phyloP scores from a whole-genome alignment of 345 rosid species.

The Eucalyptus paniculata region DNA sequence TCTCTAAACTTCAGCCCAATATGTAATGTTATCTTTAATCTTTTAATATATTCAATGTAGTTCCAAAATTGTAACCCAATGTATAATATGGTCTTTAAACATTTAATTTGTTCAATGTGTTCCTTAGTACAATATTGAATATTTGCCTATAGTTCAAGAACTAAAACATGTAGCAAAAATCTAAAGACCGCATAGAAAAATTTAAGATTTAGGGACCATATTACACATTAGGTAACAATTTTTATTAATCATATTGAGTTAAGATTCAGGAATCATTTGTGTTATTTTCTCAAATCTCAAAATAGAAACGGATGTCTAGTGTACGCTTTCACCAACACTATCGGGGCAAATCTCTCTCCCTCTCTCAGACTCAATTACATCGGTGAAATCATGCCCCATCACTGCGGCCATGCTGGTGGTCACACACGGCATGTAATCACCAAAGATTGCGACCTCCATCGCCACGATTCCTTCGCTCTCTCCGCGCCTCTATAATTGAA shows the following conservation, averaged over 20 bases:
- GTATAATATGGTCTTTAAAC: accelerated
- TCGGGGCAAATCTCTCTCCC: not conserved
- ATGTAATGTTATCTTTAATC: not conserved
- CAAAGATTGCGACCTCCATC: not conserved
- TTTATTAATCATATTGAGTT: accelerated
- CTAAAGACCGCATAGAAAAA: accelerated
- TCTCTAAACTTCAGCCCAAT: accelerated
- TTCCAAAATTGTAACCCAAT: accelerated
- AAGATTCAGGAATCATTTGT: accelerated
- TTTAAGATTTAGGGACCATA: accelerated
- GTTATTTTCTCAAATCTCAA: not conserved
- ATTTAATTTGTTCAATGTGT: too few relatives aligned
- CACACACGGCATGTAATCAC: not conserved
- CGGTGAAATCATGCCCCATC: not conserved
- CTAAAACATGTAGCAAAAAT: too few relatives aligned
- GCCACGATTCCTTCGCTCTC: not conserved
- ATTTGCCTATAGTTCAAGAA: too few relatives aligned
- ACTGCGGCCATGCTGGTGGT: not conserved
- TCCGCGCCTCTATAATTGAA: not conserved
- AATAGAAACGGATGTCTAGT: not conserved
- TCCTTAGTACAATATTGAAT: too few relatives aligned
- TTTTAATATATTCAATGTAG: too few relatives aligned
- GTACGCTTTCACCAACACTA: not conserved
- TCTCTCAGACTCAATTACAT: not conserved
- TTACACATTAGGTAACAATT: accelerated